Conservation (phyloP, 2,329 filamentous ascomycete species). For the Colletotrichum tabaci region DNA sequence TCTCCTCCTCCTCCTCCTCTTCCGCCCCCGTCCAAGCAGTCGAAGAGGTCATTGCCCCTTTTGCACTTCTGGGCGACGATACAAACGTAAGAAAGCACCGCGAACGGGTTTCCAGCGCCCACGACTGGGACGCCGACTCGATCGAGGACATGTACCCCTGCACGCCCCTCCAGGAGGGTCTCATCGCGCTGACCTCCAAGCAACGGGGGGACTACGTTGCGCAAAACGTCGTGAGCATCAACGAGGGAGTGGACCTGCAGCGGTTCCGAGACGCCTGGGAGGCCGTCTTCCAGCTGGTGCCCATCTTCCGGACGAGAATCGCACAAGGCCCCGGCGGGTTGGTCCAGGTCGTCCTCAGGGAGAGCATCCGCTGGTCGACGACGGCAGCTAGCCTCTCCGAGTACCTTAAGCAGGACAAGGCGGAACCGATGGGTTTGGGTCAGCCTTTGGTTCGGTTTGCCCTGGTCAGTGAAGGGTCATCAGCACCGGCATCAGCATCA, state of each 20-base stretch:
- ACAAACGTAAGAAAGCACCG: not conserved
- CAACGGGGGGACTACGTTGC: conserved; percentile 32
- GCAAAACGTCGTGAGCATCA: conserved; percentile 36
- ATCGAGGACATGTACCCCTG: conserved; percentile 23
- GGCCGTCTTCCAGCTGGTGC: conserved; percentile 32
- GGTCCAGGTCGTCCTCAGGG: conserved; percentile 11
- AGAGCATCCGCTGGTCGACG: not conserved
- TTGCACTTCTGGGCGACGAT: conserved; percentile 1
- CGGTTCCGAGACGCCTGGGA: conserved; percentile 44
- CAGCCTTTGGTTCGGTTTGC: conserved; percentile 30
- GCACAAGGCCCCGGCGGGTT: not conserved
- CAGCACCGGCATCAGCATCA: too few relatives aligned
- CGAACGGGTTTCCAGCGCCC: not conserved
- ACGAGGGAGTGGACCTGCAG: conserved; percentile 5
- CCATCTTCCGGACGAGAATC: conserved; percentile 44
- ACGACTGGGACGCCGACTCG: not conserved
- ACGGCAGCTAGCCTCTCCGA: not conserved
- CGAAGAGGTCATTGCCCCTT: not conserved
- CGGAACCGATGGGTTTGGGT: conserved; percentile 4
- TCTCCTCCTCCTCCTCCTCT: not conserved
- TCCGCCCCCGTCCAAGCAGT: not conserved
- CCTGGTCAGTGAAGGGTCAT: conserved; percentile 1
- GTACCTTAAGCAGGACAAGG: conserved; percentile 7
- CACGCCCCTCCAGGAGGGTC: conserved; percentile 22
- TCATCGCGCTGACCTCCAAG: conserved; percentile 42